These are phyloP conservation scores for Mucor piriformis DNA, from an alignment of 371 early-diverging fungal species.

Conservation along the genomic window DNA sequence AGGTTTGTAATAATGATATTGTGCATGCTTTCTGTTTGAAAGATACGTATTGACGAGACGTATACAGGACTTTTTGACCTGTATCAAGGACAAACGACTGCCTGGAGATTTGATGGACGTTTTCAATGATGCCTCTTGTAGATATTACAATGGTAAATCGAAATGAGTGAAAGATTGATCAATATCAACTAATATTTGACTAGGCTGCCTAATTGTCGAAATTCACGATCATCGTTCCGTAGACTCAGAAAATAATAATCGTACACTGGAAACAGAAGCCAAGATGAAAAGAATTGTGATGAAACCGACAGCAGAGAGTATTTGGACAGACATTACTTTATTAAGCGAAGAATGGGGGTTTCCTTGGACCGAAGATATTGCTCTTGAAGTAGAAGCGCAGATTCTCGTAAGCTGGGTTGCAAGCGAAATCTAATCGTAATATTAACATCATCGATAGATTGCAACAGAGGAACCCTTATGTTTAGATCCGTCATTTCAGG, in stretches of 20 bases:
- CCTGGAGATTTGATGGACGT: slow-evolving; percentile 65
- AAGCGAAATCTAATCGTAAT: neutral
- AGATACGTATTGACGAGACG: neutral
- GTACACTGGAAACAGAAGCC: neutral
- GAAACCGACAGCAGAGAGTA: slow-evolving; percentile 59
- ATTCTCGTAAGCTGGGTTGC: slow-evolving; percentile 46
- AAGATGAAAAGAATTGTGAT: slow-evolving; percentile 52
- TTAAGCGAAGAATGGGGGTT: slow-evolving; percentile 60
- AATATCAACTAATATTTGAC: neutral
- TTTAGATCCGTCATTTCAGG: slow-evolving; percentile 62
- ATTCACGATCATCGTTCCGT: slow-evolving; percentile 56
- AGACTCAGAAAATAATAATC: slow-evolving; percentile 6
- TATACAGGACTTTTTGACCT: slow-evolving; percentile 56
- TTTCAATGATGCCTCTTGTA: slow-evolving; percentile 60
- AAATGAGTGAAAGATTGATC: neutral
- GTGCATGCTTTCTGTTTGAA: neutral
- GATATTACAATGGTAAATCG: slow-evolving; percentile 57
- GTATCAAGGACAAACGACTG: slow-evolving; percentile 56
- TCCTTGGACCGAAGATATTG: slow-evolving; percentile 52
- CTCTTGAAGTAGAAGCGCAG: slow-evolving; percentile 60
- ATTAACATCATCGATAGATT: slow-evolving; percentile 33
- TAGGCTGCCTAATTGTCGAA: slow-evolving; percentile 62
- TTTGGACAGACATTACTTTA: slow-evolving; percentile 63
- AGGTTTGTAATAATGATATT: slow-evolving; percentile 30
- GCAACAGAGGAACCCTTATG: slow-evolving; percentile 63